Evolutionary conservation across 495 filamentous ascomycete genomes (phyloP).

Genomic region (Hypoxylon cercidicola): DNA sequence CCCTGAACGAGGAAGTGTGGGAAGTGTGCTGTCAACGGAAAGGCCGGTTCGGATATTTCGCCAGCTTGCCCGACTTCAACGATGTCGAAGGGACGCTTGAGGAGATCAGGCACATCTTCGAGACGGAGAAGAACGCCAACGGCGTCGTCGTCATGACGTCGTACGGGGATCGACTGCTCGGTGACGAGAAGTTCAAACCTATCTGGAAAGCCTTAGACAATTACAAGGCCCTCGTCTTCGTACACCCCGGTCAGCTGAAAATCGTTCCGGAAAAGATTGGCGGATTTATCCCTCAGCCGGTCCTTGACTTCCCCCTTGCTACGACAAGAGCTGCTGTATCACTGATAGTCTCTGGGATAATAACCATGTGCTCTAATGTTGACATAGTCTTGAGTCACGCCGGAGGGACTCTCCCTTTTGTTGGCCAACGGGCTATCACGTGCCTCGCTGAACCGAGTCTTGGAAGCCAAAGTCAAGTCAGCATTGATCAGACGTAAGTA

Average conservation of each 20-base stretch:
- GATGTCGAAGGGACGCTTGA: background rate
- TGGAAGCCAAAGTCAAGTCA: background rate
- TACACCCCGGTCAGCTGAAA: background rate
- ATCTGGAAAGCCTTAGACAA: background rate
- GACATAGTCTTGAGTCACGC: background rate
- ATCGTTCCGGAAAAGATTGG: background rate
- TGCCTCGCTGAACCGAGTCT: background rate
- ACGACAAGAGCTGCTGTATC: background rate
- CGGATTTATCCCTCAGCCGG: constrained; percentile 2
- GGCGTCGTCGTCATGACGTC: constrained; percentile 7
- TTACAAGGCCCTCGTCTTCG: constrained; percentile 1
- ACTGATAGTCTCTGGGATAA: background rate
- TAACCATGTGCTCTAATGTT: background rate
- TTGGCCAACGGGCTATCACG: background rate
- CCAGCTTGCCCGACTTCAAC: constrained; percentile 5
- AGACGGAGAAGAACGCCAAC: constrained; percentile 1
- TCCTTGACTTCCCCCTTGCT: background rate
- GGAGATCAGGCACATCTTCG: background rate
- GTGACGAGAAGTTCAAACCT: background rate
- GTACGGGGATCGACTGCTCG: constrained; percentile 4
- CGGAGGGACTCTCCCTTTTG: background rate
- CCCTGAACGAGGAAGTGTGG: constrained; percentile 1
- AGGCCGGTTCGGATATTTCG: constrained; percentile 3
- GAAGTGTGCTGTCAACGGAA: background rate
- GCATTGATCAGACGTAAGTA: background rate